phyloP scores from a whole-genome alignment of 371 early-diverging fungal species.

The Blyttiomyces sp. region DNA sequence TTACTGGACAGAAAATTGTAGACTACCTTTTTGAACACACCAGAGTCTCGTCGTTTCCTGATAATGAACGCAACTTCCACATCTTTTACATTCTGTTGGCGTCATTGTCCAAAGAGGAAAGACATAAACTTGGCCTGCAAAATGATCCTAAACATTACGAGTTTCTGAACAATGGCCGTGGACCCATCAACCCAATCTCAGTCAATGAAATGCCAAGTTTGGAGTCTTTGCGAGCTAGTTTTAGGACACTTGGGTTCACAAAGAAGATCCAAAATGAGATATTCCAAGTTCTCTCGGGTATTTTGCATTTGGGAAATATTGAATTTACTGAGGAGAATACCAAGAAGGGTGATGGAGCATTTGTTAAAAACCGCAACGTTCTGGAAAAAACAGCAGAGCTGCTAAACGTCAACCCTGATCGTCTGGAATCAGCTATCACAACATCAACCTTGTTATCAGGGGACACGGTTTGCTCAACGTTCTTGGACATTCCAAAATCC shows the following conservation, averaged over 20 bases:
- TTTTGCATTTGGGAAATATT: constrained; percentile 38
- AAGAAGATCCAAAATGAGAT: constrained; percentile 28
- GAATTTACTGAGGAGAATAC: constrained; percentile 27
- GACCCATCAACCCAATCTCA: not conserved
- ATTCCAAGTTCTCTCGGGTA: constrained; percentile 29
- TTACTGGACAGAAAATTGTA: constrained; percentile 38
- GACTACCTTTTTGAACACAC: constrained; percentile 51
- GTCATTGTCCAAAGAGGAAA: constrained; percentile 30
- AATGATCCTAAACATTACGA: constrained; percentile 20
- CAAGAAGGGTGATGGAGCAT: constrained; percentile 26
- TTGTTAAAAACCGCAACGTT: constrained; percentile 53
- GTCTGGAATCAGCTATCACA: constrained; percentile 43
- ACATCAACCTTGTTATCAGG: constrained; percentile 37
- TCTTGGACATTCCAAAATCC: constrained; percentile 19
- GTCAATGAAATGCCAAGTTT: constrained; percentile 16
- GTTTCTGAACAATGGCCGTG: constrained; percentile 19
- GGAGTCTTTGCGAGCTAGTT: constrained; percentile 8
- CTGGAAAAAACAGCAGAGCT: constrained; percentile 57
- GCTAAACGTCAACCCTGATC: constrained; percentile 35
- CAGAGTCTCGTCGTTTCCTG: constrained; percentile 36
- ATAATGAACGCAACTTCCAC: constrained; percentile 52
- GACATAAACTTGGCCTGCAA: constrained; percentile 10
- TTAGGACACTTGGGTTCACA: constrained; percentile 36
- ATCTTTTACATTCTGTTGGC: constrained; percentile 48
- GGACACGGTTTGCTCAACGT: constrained; percentile 24